Base-by-base conservation (phyloP, 2,329 filamentous ascomycete genomes). In the Colletotrichum higginsianum region DNA sequence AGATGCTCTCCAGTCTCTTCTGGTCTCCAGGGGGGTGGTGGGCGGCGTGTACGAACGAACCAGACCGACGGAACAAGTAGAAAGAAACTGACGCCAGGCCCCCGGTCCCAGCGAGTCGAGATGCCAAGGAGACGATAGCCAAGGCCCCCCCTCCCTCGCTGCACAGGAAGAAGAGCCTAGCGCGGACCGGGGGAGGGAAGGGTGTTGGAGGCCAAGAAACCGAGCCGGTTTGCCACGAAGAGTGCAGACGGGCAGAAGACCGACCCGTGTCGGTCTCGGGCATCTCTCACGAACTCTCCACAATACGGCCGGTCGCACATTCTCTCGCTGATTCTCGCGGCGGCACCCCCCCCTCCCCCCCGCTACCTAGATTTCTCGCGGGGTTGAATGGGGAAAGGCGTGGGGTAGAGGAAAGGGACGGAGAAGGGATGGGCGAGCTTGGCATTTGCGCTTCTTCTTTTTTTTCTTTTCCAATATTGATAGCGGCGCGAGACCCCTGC, bases 271-370 rank as follows among this genome's bases (percentile, higher is more conserved):
- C 30, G 30, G 30, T 30, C 30, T 30, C 30, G 30, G 30, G 30
- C 30, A 7, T 30, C 30, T 62, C 65, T 55, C 18, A 15, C 46
- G 44, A 40, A 42, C 56, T n/a, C n/a, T 44, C 66, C 50, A 56
- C 50, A 64, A 56, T 67, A 50, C 66, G 42, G 44, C 49, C 66
- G 66, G 66, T 8, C 66, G 66, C 66, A 21, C 40, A 67, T 67
- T 70, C 62, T 52, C 57, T 73, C 71, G 71, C 71, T 73, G 56
- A 70, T 73, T 66, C 55, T 57, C 44, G 63, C 66, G 66, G 71
- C 66, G 61, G 53, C 50, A 52, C 56, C 42, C 52, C 57, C 57
- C 35, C 16, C 44, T 2, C 30, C 30, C 8, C 52, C 52, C 21
- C 49, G 8, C 49, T 8, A 52, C 23, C 50, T 16, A 18, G 16